Evolutionary conservation across 805 yeast species (phyloP), one percentile per base, ranked within the genome.

Genomic region (Candida oleophila): DNA sequence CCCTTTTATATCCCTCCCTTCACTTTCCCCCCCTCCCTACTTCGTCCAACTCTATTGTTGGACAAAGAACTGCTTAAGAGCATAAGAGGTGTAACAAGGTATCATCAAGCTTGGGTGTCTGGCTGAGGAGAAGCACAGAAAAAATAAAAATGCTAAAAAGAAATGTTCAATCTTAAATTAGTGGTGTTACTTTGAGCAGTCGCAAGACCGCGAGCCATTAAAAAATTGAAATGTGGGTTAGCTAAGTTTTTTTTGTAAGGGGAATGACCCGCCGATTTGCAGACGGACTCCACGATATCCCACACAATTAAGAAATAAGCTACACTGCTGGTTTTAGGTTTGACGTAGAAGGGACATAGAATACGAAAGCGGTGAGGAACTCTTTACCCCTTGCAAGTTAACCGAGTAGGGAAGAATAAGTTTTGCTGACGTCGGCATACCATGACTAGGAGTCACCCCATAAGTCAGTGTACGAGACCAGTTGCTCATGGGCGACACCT

Each of bases 21-120:
- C 15, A 37, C 36, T 41, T 25, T 43, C 16, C 19, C 7, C 12
- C 12, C 14, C 22, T 37, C 40, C 25, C 22, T 11, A 37, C 9
- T 37, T 20, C 18, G 20, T 28, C 44, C 38, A 34, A 33, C 40
- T 25, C 30, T 37, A 25, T 43, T 12, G 30, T n/a, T n/a, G n/a
- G n/a, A n/a, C n/a, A n/a, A n/a, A n/a, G n/a, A n/a, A n/a, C n/a
- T 25, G 30, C 30, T 11, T 25, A 25, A 25, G 30, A 11, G 30
- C 30, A 25, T 25, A 11, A 25, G 11, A 25, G 30, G 30, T 7
- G 30, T 25, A 7, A 11, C 30, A 25, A 11, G 30, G 30, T 11
- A n/a, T 11, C 5, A 25, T 25, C 9, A 25, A 7, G 30, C 30
- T 25, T 25, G 30, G 30, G 30, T 25, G 30, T 25, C 30, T 25